phyloP scores from a whole-genome alignment of 2,329 filamentous ascomycete genomes.

The Lachnellula hyalina region DNA sequence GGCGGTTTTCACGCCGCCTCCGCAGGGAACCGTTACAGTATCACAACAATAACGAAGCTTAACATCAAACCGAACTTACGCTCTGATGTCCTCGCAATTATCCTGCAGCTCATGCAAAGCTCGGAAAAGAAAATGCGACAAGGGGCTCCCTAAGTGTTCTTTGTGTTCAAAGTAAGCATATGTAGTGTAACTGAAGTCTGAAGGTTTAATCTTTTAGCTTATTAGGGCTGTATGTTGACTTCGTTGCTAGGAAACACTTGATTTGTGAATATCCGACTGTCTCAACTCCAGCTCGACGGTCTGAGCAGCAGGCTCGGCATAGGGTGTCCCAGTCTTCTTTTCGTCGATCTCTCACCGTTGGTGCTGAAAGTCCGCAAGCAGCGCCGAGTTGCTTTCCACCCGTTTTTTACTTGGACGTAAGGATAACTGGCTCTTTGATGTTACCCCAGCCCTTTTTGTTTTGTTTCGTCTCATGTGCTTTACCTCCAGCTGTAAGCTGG shows the following conservation, averaged over 20 bases:
- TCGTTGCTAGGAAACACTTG: not conserved
- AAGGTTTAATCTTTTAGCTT: not conserved
- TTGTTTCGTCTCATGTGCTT: too few relatives aligned
- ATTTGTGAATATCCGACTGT: slow-evolving; percentile 1
- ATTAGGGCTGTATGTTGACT: not conserved
- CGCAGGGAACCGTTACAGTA: too few relatives aligned
- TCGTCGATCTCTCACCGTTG: not conserved
- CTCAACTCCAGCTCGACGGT: not conserved
- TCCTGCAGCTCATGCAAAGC: slow-evolving; percentile 8
- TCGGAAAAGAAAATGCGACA: slow-evolving; percentile 16
- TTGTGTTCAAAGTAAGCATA: slow-evolving; percentile 6
- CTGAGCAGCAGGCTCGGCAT: not conserved
- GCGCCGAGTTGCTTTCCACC: slow-evolving; percentile 6
- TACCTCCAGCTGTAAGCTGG: too few relatives aligned
- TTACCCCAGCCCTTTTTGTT: too few relatives aligned
- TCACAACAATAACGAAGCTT: not conserved
- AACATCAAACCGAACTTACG: not conserved
- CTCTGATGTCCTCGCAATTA: not conserved
- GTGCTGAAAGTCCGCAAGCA: not conserved
- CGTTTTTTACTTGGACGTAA: slow-evolving; percentile 13
- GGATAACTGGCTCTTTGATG: too few relatives aligned
- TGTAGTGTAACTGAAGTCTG: not conserved
- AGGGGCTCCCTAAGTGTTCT: slow-evolving; percentile 11
- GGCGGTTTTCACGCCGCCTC: not conserved
- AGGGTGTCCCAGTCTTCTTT: not conserved